Conservation (phyloP, 495 filamentous ascomycete species). For the Apodospora peruviana region DNA sequence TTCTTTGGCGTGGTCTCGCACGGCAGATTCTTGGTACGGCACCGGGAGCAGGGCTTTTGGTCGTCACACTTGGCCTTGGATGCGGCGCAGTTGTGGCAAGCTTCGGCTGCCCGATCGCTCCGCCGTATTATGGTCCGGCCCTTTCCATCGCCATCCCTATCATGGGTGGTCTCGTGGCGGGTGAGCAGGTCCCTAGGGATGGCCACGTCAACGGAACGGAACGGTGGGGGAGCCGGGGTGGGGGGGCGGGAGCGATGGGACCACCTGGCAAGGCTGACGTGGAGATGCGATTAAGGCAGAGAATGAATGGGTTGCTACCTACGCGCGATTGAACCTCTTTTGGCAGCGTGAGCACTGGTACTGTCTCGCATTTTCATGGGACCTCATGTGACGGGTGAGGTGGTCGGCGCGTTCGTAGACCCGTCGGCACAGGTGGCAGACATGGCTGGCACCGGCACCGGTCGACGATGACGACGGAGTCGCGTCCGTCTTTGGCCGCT, state of each 20-base stretch:
- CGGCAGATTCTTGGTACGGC: conserved; percentile 9
- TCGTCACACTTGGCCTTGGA: conserved; percentile 23
- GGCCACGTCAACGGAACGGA: neutral
- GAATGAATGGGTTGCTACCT: neutral
- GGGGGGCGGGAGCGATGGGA: neutral
- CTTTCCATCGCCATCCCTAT: conserved; percentile 15
- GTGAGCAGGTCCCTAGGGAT: conserved; percentile 16
- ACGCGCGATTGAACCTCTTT: conserved; percentile 22
- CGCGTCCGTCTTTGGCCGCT: conserved; percentile 6
- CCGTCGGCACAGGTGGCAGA: conserved; percentile 15
- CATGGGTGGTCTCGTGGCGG: conserved; percentile 20
- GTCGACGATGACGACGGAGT: neutral
- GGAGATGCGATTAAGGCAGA: neutral
- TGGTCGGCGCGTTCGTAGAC: conserved; percentile 23
- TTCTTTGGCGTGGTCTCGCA: conserved; percentile 12
- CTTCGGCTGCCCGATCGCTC: conserved; percentile 16
- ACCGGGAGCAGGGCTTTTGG: conserved; percentile 20
- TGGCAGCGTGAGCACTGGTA: conserved; percentile 19
- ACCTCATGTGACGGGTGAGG: conserved; percentile 18
- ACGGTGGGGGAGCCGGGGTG: conserved; percentile 1
- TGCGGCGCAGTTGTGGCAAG: conserved; percentile 14
- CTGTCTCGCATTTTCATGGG: conserved; percentile 20
- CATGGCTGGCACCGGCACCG: conserved; percentile 5
- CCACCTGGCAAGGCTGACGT: neutral
- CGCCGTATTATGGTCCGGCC: conserved; percentile 14